phyloP scores from a whole-genome alignment of 495 filamentous ascomycete species.

The Amorphotheca resinae region DNA sequence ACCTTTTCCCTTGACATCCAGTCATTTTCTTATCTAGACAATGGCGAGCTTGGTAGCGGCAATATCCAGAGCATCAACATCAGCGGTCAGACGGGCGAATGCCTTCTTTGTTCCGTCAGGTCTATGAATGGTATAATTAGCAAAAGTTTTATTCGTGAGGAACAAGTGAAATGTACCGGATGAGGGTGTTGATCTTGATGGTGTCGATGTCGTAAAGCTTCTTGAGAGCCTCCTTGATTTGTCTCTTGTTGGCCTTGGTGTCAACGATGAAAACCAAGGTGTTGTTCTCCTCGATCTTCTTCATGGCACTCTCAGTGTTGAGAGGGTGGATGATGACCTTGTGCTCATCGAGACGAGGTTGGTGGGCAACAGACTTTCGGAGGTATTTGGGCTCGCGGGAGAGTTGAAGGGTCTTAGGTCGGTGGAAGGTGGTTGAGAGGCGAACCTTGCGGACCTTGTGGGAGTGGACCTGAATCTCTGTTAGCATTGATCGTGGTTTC shows the following conservation, averaged over 20 bases:
- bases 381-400: constrained; percentile 92
- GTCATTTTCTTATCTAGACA: constrained; percentile 49
- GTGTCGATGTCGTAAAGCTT: constrained; percentile 97
- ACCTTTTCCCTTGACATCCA: constrained; percentile 12
- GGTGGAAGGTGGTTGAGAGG: constrained; percentile 91
- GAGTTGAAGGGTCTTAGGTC: constrained; percentile 84
- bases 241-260: constrained; percentile 97
- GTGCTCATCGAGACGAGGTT: constrained; percentile 82
- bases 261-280: constrained; percentile 98
- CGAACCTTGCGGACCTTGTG: constrained; percentile 90
- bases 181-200: constrained; percentile 97
- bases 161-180: constrained; percentile 51
- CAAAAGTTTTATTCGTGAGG: background rate
- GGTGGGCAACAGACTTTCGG: constrained; percentile 83
- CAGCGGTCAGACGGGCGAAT: constrained; percentile 82
- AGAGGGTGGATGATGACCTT: constrained; percentile 78
- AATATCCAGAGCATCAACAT: constrained; percentile 98
- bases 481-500: constrained; percentile 15
- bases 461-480: constrained; percentile 44
- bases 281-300: constrained; percentile 99
- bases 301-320: constrained; percentile 99
- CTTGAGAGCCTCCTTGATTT: constrained; percentile 98
- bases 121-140: constrained; percentile 31
- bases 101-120: constrained; percentile 98
- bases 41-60: constrained; percentile 97